Conservation (phyloP, 2,329 filamentous ascomycete genomes). For the Diaporthe longicolla region DNA sequence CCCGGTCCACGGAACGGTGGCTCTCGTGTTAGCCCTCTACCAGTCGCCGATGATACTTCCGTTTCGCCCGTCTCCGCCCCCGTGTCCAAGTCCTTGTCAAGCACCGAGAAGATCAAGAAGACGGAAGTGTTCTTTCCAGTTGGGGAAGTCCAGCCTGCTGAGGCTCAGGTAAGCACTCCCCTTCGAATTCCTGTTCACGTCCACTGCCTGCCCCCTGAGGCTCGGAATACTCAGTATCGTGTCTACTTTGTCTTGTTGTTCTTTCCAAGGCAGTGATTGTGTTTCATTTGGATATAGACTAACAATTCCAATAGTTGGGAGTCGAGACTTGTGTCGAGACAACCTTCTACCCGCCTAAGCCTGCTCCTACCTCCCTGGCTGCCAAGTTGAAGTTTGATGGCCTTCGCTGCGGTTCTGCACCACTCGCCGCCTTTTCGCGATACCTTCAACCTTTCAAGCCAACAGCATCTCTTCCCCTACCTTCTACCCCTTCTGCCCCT, state of each 20-base stretch:
- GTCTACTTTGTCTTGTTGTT: neutral
- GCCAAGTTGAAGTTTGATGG: slow-evolving; percentile 21
- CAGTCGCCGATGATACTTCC: slow-evolving; percentile 14
- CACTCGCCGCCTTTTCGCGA: slow-evolving; percentile 10
- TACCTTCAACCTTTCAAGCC: neutral
- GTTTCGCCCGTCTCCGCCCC: neutral
- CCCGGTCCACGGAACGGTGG: neutral
- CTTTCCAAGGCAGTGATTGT: neutral
- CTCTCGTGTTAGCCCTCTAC: slow-evolving; percentile 11
- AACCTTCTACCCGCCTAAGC: neutral
- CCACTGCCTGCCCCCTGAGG: no score
- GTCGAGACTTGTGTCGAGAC: neutral
- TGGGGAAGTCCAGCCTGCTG: neutral
- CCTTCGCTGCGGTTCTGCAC: slow-evolving; percentile 14
- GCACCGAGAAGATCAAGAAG: slow-evolving; percentile 20
- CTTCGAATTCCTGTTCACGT: neutral
- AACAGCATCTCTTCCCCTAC: no score
- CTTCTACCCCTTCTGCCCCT: no score
- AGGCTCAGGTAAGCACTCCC: neutral
- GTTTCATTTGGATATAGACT: neutral
- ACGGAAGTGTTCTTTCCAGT: slow-evolving; percentile 1
- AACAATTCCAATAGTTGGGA: neutral
- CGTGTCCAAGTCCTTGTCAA: neutral
- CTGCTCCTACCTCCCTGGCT: neutral
- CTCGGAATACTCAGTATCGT: neutral